Evolutionary conservation across 2,329 filamentous ascomycete genomes (phyloP).

Genomic region (Taxawa tesnikishii): DNA sequence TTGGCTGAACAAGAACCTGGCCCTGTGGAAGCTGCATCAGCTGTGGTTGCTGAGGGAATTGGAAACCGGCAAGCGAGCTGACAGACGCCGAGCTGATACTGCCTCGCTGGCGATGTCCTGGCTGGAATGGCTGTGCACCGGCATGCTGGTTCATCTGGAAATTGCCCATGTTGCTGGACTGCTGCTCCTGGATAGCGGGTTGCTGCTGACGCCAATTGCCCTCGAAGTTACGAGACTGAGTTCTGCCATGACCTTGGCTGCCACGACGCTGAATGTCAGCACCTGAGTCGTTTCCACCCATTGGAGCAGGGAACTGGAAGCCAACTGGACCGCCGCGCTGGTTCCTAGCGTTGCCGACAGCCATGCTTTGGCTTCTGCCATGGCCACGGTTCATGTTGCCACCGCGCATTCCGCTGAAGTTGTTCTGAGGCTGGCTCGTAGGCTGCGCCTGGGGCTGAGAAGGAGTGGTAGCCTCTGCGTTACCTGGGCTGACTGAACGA

Average conservation of each 20-base stretch:
- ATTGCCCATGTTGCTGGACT: slow-evolving; percentile 42
- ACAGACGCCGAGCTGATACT: slow-evolving; percentile 76
- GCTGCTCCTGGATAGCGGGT: slow-evolving; percentile 34
- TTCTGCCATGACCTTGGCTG: slow-evolving; percentile 67
- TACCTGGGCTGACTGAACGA: slow-evolving; percentile 45
- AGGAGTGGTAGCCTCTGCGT: slow-evolving; percentile 14
- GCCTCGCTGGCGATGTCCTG: slow-evolving; percentile 73
- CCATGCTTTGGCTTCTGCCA: slow-evolving; percentile 82
- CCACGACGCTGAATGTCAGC: slow-evolving; percentile 64
- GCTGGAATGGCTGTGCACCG: slow-evolving; percentile 68
- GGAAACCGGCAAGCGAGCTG: slow-evolving; percentile 71
- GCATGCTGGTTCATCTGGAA: slow-evolving; percentile 60
- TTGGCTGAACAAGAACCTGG: slow-evolving; percentile 66
- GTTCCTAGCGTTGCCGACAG: slow-evolving; percentile 56
- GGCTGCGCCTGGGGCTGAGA: slow-evolving; percentile 8
- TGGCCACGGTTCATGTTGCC: slow-evolving; percentile 32
- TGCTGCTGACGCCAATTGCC: slow-evolving; percentile 91
- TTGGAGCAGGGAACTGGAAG: slow-evolving; percentile 54
- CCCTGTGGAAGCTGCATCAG: slow-evolving; percentile 73
- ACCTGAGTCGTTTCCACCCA: slow-evolving; percentile 39
- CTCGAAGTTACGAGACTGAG: slow-evolving; percentile 87
- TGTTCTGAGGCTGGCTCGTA: too few species aligned
- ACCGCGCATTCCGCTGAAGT: too few species aligned
- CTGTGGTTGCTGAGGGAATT: slow-evolving; percentile 79
- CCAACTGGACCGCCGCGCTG: slow-evolving; percentile 52